phyloP scores from a whole-genome alignment of 176 grass and related monocot genomes.

The Saccharum spontaneum region DNA sequence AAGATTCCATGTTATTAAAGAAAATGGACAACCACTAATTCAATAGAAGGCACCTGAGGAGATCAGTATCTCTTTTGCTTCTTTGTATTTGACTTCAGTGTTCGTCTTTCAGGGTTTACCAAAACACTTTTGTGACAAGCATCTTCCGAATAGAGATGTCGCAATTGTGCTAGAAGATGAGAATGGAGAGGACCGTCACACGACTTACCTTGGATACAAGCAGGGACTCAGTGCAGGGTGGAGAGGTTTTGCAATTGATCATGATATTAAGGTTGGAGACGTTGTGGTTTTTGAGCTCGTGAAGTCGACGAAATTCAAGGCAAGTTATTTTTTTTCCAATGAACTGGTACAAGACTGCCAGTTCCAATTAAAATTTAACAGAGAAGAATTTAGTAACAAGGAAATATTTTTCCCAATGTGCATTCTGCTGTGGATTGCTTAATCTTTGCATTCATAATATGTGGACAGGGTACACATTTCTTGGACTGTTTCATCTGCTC shows the following conservation, averaged over 20 bases:
- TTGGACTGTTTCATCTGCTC: background rate
- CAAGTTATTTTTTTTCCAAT: constrained; percentile 14
- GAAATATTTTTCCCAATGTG: background rate
- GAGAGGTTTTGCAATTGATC: constrained; percentile 43
- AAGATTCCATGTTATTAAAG: background rate
- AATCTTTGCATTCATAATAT: background rate
- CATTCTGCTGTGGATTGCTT: background rate
- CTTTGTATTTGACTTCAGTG: constrained; percentile 5
- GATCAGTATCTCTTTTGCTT: background rate
- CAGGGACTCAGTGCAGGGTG: constrained; percentile 47
- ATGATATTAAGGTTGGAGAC: constrained; percentile 41
- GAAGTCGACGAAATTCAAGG: constrained; percentile 34
- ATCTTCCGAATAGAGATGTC: constrained; percentile 40
- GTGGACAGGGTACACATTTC: constrained; percentile 5
- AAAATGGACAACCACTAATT: background rate
- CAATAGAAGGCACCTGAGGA: background rate
- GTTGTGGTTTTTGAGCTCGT: constrained; percentile 45
- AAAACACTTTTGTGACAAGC: constrained; percentile 31
- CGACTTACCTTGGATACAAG: constrained; percentile 28
- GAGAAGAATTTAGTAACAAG: background rate
- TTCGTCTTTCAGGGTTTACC: constrained; percentile 40
- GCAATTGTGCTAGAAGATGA: constrained; percentile 40
- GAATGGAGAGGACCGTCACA: constrained; percentile 27
- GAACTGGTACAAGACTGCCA: background rate
- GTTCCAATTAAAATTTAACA: background rate